Percentiles rank a stretch among this genome's conserved stretches.
These are phyloP conservation scores for Vigna reflexopilosa DNA, from an alignment of 306 rosid species.

Conservation along the genomic window DNA sequence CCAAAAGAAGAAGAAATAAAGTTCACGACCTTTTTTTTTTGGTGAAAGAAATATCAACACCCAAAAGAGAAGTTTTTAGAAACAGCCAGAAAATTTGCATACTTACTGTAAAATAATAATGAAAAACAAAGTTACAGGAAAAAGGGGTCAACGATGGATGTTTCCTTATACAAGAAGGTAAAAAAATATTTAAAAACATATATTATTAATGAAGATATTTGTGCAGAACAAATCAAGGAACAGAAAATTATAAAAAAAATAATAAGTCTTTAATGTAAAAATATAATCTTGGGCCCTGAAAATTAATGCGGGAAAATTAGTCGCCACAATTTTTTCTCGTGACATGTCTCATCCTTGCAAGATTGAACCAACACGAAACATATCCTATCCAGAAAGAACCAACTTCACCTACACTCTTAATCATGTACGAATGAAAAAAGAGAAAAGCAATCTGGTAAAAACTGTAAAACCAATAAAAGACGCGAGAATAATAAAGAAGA, in stretches of 20 bases:
- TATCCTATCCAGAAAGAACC: background rate
- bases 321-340: background rate
- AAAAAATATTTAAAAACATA: background rate
- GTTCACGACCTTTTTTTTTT: background rate
- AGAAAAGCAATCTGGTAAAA: too few species aligned
- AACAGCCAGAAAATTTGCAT: background rate
- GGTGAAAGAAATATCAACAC: background rate
- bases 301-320: constrained; percentile 38
- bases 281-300: constrained; percentile 16
- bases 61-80: too few species aligned
- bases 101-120: background rate
- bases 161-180: constrained; percentile 19
- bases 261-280: background rate
- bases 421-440: background rate
- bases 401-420: constrained; percentile 1
- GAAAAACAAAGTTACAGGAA: constrained; percentile 13
- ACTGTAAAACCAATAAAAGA: background rate
- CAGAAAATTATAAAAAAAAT: background rate
- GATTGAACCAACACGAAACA: background rate
- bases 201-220: background rate
- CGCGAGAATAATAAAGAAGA: background rate
- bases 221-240: background rate
- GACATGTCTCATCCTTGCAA: constrained; percentile 37
- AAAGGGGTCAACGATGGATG: constrained; percentile 17
- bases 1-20: background rate